phyloP scores from a whole-genome alignment of 345 rosid species.

The Ceriops zippeliana region DNA sequence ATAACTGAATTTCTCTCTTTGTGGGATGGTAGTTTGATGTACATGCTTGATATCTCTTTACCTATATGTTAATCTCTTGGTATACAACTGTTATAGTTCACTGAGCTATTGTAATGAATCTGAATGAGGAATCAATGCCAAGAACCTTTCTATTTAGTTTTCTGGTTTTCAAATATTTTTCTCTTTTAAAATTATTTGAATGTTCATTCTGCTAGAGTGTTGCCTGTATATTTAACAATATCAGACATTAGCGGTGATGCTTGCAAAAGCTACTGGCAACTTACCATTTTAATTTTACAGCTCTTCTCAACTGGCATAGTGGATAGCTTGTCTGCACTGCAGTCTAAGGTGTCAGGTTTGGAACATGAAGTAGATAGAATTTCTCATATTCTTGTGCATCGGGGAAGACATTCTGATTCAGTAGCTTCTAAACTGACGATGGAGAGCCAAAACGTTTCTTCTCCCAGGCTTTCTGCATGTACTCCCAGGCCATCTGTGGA shows the following conservation, averaged over 20 bases:
- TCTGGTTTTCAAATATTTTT: constrained; percentile 1
- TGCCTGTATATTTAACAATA: neutral
- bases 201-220: neutral
- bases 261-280: neutral
- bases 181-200: constrained; percentile 1
- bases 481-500: constrained; percentile 68
- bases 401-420: constrained; percentile 37
- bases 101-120: neutral
- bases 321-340: constrained; percentile 59
- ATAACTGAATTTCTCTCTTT: too few species aligned
- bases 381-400: constrained; percentile 35
- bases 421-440: constrained; percentile 42
- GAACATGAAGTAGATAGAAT: constrained; percentile 68
- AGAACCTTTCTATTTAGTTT: neutral
- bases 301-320: constrained; percentile 60
- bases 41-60: too few species aligned
- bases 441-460: constrained; percentile 47
- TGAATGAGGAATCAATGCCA: neutral
- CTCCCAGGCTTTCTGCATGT: constrained; percentile 64
- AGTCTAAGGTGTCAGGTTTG: constrained; percentile 69
- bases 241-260: neutral
- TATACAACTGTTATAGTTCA: neutral
- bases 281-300: constrained; percentile 32
- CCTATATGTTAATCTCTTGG: neutral
- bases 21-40: too few species aligned